Evolutionary conservation across 2,329 filamentous ascomycete species (phyloP).

Genomic region (Ophiostoma sp.): DNA sequence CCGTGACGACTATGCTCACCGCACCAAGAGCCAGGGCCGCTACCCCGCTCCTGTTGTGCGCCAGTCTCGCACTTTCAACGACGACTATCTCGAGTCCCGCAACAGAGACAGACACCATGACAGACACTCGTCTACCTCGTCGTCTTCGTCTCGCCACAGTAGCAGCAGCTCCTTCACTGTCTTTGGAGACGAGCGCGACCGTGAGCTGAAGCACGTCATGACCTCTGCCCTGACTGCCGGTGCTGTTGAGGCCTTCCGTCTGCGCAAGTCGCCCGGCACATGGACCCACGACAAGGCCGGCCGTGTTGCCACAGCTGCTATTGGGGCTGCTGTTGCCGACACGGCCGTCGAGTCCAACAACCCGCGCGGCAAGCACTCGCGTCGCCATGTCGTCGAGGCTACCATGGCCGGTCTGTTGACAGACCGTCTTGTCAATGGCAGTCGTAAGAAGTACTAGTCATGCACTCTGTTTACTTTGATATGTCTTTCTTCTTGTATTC

Average conservation of each 20-base stretch:
- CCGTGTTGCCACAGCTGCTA: slow-evolving; percentile 28
- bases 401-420: slow-evolving; percentile 28
- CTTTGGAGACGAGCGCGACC: background rate
- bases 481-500: background rate
- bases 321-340: slow-evolving; percentile 27
- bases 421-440: slow-evolving; percentile 29
- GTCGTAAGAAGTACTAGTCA: slow-evolving; percentile 23
- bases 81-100: background rate
- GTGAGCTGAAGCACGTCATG: slow-evolving; percentile 22
- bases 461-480: background rate
- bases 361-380: slow-evolving; percentile 25
- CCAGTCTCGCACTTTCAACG: background rate
- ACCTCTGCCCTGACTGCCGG: slow-evolving; percentile 27
- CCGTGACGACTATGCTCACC: background rate
- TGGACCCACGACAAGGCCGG: slow-evolving; percentile 26
- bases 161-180: background rate
- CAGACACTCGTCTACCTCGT: background rate
- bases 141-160: background rate
- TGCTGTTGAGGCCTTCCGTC: slow-evolving; percentile 27
- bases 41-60: background rate
- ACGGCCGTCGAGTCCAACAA: slow-evolving; percentile 23
- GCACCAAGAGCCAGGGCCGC: slow-evolving; percentile 6
- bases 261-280: slow-evolving; percentile 24
- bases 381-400: slow-evolving; percentile 27
- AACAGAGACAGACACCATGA: background rate